Evolutionary conservation across 495 filamentous ascomycete species (phyloP).

Genomic region (Hypoxylon cercidicola): DNA sequence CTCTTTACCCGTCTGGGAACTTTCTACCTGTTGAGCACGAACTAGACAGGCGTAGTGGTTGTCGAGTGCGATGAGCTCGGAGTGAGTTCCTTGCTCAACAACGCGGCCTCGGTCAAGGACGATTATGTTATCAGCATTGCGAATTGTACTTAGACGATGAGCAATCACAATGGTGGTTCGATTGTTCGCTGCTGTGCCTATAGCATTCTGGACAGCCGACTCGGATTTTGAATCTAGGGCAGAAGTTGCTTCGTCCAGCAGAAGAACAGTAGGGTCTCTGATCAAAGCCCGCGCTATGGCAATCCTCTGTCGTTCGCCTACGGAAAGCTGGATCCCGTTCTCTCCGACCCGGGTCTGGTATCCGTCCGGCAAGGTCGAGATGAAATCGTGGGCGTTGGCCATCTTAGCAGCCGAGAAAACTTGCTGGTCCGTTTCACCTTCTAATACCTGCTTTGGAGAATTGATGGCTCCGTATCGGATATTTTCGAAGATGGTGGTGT

Average conservation of each 20-base stretch:
- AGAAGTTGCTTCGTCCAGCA: constrained; percentile 85
- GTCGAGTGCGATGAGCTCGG: constrained; percentile 71
- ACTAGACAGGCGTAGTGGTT: too few species aligned
- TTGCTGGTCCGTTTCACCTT: constrained; percentile 53
- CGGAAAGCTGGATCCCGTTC: constrained; percentile 59
- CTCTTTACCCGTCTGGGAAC: constrained; percentile 58
- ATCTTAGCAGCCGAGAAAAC: constrained; percentile 55
- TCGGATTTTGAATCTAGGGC: constrained; percentile 80
- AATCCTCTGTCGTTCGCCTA: constrained; percentile 72
- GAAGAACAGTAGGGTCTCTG: constrained; percentile 78
- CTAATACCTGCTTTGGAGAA: too few species aligned
- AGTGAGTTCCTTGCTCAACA: constrained; percentile 75
- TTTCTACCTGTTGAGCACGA: too few species aligned
- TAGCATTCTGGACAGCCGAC: constrained; percentile 72
- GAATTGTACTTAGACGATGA: constrained; percentile 76
- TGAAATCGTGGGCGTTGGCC: constrained; percentile 56
- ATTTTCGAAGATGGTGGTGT: constrained; percentile 67
- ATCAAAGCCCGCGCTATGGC: constrained; percentile 77
- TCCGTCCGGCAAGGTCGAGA: constrained; percentile 54
- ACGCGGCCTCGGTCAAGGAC: constrained; percentile 70
- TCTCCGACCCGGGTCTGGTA: constrained; percentile 69
- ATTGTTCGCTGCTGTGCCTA: constrained; percentile 71
- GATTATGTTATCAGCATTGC: constrained; percentile 75
- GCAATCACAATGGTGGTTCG: constrained; percentile 85
- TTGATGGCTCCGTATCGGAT: constrained; percentile 61